Evolutionary conservation across 2,329 filamentous ascomycete species (phyloP).

Genomic region (Monosporascus sp.): DNA sequence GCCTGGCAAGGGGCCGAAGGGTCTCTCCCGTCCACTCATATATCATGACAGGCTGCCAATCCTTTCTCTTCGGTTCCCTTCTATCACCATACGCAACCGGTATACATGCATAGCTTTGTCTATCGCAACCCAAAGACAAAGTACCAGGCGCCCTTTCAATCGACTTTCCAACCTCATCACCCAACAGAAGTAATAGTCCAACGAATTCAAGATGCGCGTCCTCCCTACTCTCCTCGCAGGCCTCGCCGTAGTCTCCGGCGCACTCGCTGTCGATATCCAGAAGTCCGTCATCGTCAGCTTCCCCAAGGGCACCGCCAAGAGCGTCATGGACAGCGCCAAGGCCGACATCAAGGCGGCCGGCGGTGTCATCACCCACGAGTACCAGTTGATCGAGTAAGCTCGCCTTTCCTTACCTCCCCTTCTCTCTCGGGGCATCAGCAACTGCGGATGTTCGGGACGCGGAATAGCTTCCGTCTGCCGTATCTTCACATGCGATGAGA

Average conservation of each 20-base stretch:
- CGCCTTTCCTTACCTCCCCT: neutral
- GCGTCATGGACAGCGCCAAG: conserved; percentile 66
- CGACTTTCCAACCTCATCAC: neutral
- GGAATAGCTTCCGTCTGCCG: neutral
- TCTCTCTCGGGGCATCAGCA: neutral
- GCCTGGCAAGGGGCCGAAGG: too few species aligned
- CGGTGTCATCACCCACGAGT: conserved; percentile 75
- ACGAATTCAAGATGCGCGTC: conserved; percentile 56
- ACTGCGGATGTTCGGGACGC: neutral
- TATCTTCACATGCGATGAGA: conserved; percentile 8
- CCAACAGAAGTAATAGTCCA: conserved; percentile 1
- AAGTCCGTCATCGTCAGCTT: conserved; percentile 78
- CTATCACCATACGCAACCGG: too few species aligned
- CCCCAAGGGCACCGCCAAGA: conserved; percentile 61
- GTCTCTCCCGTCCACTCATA: too few species aligned
- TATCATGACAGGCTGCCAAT: too few species aligned
- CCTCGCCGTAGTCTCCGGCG: conserved; percentile 53
- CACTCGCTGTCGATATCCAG: conserved; percentile 58
- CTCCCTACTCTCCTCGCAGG: conserved; percentile 46
- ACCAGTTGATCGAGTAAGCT: conserved; percentile 60
- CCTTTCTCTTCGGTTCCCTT: too few species aligned
- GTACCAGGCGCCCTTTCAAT: too few species aligned
- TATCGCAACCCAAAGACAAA: too few species aligned
- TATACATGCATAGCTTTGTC: too few species aligned
- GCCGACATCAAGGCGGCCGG: conserved; percentile 63